Percentiles rank a stretch among this genome's conserved stretches.
Conservation (phyloP, 345 rosid genomes). For the Eucalyptus guilfoylei region DNA sequence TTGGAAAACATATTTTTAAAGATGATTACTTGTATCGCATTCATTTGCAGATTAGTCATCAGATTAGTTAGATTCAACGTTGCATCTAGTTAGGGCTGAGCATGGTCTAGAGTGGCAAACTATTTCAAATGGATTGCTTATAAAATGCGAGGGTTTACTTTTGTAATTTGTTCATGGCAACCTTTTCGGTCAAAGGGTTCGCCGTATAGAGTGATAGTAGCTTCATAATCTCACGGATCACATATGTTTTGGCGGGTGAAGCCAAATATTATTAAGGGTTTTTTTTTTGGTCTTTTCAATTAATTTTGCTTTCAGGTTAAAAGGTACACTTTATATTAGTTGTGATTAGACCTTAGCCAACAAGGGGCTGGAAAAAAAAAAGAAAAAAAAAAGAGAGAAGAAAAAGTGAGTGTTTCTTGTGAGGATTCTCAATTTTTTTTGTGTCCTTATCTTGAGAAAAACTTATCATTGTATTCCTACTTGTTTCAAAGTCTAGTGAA, state of each 20-base stretch:
- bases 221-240: background rate
- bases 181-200: background rate
- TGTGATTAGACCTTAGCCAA: rapidly evolving
- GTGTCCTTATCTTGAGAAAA: too few species aligned
- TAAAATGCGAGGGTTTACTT: background rate
- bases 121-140: background rate
- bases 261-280: too few species aligned
- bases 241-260: rapidly evolving
- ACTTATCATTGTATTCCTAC: too few species aligned
- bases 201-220: rapidly evolving
- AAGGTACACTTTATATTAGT: rapidly evolving
- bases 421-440: too few species aligned
- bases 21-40: rapidly evolving
- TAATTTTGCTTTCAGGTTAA: too few species aligned
- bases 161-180: background rate
- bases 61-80: background rate
- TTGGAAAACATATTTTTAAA: background rate
- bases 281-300: too few species aligned
- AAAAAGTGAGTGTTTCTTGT: too few species aligned
- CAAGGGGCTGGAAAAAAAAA: too few species aligned
- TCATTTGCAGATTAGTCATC: background rate
- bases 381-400: too few species aligned
- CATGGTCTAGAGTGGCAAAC: rapidly evolving
- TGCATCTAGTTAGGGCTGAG: rapidly evolving
- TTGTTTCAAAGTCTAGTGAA: too few species aligned